Evolutionary conservation across 805 yeast genomes (phyloP), one percentile per base, ranked within the genome.

Genomic region (Yarrowia deformans): DNA sequence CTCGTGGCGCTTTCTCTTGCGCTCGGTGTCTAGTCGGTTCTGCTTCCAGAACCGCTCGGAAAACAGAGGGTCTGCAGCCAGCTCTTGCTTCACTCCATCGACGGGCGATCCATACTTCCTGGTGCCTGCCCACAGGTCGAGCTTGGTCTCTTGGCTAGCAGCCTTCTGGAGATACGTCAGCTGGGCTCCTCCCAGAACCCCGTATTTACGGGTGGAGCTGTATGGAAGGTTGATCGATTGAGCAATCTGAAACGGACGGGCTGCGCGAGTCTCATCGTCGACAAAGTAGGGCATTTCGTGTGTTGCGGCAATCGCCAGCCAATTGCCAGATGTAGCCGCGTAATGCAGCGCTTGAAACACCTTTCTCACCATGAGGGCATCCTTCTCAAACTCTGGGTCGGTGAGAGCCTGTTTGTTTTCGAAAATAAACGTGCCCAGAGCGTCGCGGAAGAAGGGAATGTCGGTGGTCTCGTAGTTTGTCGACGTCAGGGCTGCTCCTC

Each of bases 261-360:
- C n/a, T 8, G 18, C 16, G 8, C 35, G 14, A 3, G 45, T 37
- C 8, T 4, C 6, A 9, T 54, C 60, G 18, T 54, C 45, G 1
- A 54, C n/a, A 14, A 54, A 54, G 19, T 39, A 54, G 12, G 60
- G 60, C 60, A 54, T 54, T 14, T 54, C 60, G 6, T 39, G 60
- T 1, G 35, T 37, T 6, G 19, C 18, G 3, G 60, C 45, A 9
- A 54, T 39, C 7, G 8, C 2, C 1, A 37, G 45, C 60, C 64
- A 56, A 16, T 56, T 56, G 4, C 48, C 40, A 4, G 64, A 42
- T 3, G 49, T 16, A 0, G n/a, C 29, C 0, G 64, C 64, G 39
- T 42, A 42, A 7, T 40, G n/a, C 12, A 56, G 8, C 5, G 49
- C 64, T 1, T 19, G 2, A 10, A 16, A 40, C 32, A 56, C 42